Conservation (phyloP, 495 filamentous ascomycete genomes). For the Hyaloscypha variabilis region DNA sequence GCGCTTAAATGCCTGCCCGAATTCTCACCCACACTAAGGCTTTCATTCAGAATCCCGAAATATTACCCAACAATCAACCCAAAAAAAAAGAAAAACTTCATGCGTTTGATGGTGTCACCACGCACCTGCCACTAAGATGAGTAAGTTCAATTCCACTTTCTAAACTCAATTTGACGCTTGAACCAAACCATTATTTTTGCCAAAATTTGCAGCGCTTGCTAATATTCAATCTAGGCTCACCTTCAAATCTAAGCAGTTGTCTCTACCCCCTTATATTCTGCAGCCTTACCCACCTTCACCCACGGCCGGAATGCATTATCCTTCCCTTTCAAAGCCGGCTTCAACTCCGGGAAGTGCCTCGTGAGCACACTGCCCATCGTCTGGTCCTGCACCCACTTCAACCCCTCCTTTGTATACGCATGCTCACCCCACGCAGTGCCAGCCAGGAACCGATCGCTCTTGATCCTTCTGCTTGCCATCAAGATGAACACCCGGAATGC, state of each 20-base stretch:
- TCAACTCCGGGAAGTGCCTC: conserved; percentile 41
- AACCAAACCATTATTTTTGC: too few species aligned
- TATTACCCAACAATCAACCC: too few species aligned
- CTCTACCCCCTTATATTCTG: conserved; percentile 36
- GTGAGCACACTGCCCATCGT: conserved; percentile 38
- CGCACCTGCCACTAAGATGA: too few species aligned
- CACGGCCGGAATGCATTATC: conserved; percentile 44
- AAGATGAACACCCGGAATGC: conserved; percentile 43
- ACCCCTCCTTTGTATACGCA: conserved; percentile 41
- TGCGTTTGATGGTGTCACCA: too few species aligned
- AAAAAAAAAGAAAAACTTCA: too few species aligned
- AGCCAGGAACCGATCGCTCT: conserved; percentile 46
- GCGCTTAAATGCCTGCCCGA: too few species aligned
- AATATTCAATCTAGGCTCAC: background rate
- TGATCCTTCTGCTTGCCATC: conserved; percentile 40
- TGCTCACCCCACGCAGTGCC: conserved; percentile 35
- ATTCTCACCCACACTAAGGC: too few species aligned
- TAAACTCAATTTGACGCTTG: too few species aligned
- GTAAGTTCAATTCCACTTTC: too few species aligned
- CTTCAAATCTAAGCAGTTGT: conserved; percentile 31
- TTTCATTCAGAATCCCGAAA: too few species aligned
- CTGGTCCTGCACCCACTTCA: conserved; percentile 42
- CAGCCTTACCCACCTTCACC: conserved; percentile 33
- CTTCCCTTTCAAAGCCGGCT: conserved; percentile 26
- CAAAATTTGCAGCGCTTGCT: background rate